Base-by-base conservation (phyloP, 2,329 filamentous ascomycete genomes). In the Pyricularia sp. region DNA sequence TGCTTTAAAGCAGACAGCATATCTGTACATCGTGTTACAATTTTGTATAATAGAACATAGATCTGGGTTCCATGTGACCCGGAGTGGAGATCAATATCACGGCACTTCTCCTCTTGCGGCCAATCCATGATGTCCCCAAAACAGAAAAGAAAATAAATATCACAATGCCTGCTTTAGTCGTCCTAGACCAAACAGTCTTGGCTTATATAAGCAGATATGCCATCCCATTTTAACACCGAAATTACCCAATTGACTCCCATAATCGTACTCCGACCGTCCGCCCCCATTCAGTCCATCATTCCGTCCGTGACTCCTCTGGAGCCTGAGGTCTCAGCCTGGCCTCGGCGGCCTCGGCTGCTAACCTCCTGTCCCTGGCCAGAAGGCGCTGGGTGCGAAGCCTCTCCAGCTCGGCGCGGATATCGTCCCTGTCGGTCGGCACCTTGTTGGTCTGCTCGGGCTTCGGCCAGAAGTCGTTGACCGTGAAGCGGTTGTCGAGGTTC, bases 381-480 rank as follows among this genome's bases (percentile, higher is more conserved):
- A 96, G 68, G 69, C 84, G 77, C 65, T 81, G 75, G 65, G 79
- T 77, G 73, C 84, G 86, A 74, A 94, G 81, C 68, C 90, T 81
- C 73, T 90, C 82, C 69, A 96, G 80, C 79, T 99, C 94, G 68
- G 83, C 83, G 66, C 88, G 84, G 72, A 99, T 94, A 77, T 96
- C 91, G 65, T 94, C 90, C 68, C 82, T 81, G 70, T 94, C 90
- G 66, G 84, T 84, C 1, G 91, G 91, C 60, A 94, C 84, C 72
- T 83, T 84, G 77, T 94, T 88, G 66, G 88, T 88, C 73, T 93
- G 82, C 68, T 89, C 87, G 4, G 86, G 81, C 72, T 88, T 91
- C 31, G 94, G 94, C 94, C 94, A 99, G 82, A 99, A 99, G 66
- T 89, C 90, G 26, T 89, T 87, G 1, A 97, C 91, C 62, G 84